Evolutionary conservation across 805 yeast species (phyloP).

Genomic region (Kuraishia cidri): DNA sequence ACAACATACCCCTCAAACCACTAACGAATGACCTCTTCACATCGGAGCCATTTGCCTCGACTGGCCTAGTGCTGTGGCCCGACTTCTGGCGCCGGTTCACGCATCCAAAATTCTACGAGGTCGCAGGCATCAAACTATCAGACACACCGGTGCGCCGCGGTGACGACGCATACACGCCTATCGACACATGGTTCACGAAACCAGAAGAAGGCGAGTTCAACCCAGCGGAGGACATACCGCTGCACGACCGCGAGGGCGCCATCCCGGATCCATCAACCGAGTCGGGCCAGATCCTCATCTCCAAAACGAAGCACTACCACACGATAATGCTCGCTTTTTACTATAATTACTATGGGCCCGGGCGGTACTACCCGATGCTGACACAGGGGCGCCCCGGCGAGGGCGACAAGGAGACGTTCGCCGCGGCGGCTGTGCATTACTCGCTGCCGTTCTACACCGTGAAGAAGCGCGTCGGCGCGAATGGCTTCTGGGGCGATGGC

Average conservation of each 20-base stretch:
- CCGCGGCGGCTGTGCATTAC: constrained; percentile 55
- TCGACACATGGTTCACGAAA: too few relatives aligned
- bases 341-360: constrained; percentile 54
- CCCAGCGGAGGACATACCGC: constrained; percentile 22
- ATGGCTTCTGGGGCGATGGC: constrained; percentile 35
- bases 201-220: constrained; percentile 3
- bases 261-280: constrained; percentile 59
- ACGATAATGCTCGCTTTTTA: constrained; percentile 47
- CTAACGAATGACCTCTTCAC: constrained; percentile 41
- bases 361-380: constrained; percentile 44
- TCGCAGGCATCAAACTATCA: constrained; percentile 32
- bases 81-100: constrained; percentile 67
- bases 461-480: constrained; percentile 36
- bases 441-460: constrained; percentile 45
- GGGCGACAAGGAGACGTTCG: constrained; percentile 75
- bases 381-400: constrained; percentile 63
- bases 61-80: constrained; percentile 54
- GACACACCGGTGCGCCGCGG: constrained; percentile 25
- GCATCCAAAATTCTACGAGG: constrained; percentile 46
- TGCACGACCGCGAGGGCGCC: constrained; percentile 51
- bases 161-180: constrained; percentile 6
- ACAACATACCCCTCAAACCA: constrained; percentile 39
- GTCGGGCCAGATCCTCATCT: constrained; percentile 55
- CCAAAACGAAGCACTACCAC: constrained; percentile 44
- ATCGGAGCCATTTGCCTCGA: constrained; percentile 30